Conservation (phyloP, 306 rosid genomes). For the Potentilla sterilis region DNA sequence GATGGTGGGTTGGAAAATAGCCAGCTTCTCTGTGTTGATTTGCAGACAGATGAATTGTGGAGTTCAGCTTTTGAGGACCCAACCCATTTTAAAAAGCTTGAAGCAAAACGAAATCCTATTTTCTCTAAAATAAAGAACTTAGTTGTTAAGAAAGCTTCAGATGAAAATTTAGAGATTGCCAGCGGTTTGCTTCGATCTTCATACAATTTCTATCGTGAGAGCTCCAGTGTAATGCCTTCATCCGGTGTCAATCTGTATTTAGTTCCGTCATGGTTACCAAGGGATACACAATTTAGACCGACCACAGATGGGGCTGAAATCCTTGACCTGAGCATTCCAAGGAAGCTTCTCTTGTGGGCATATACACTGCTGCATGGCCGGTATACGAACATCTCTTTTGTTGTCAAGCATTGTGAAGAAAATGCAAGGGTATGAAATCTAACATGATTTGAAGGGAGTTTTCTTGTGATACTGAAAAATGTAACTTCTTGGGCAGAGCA, state of each 20-base stretch:
- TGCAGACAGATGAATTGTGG: constrained; percentile 77
- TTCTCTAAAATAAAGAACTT: constrained; percentile 54
- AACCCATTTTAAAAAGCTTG: constrained; percentile 46
- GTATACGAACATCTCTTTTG: constrained; percentile 67
- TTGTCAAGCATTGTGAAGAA: constrained; percentile 95
- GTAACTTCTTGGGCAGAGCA: constrained; percentile 10
- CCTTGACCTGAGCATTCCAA: constrained; percentile 89
- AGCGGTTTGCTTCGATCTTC: constrained; percentile 76
- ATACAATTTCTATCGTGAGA: constrained; percentile 85
- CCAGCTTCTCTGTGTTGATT: constrained; percentile 73
- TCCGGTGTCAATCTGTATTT: constrained; percentile 73
- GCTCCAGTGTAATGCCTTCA: constrained; percentile 70
- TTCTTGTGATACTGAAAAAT: neutral
- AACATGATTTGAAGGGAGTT: constrained; percentile 15
- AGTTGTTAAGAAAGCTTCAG: constrained; percentile 56
- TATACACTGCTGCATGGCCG: constrained; percentile 70
- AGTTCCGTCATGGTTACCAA: constrained; percentile 54
- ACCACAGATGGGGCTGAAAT: constrained; percentile 61
- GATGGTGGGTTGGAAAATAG: constrained; percentile 54
- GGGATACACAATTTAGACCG: constrained; percentile 53
- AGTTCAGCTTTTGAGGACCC: constrained; percentile 75
- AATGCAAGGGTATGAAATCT: constrained; percentile 68
- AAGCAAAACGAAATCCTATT: constrained; percentile 60
- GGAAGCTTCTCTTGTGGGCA: constrained; percentile 99
- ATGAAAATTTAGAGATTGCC: constrained; percentile 74